Conservation (phyloP, 768 basidiomycete species). For the Gelatoporia subvermispora region DNA sequence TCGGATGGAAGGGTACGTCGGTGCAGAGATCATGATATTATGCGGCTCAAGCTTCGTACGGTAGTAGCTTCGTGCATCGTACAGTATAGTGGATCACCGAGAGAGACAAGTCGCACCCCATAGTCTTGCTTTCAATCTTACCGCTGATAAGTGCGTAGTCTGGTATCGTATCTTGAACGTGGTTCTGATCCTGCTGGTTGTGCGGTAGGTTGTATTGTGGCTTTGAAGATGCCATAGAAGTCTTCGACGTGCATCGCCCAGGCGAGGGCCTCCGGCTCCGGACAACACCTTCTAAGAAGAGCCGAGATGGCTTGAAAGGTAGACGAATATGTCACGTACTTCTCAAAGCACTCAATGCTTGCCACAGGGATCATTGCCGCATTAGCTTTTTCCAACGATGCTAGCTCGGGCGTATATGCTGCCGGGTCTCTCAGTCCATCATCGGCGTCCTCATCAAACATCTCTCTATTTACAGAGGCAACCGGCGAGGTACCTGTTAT, state of each 20-base stretch:
- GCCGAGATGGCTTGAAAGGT: conserved; percentile 87
- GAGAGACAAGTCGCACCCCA: conserved; percentile 89
- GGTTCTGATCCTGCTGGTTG: too few relatives aligned
- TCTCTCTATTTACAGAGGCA: conserved; percentile 63
- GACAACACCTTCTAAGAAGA: conserved; percentile 72
- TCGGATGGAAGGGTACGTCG: conserved; percentile 62
- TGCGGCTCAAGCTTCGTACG: not conserved
- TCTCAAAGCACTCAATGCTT: too few relatives aligned
- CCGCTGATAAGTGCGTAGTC: conserved; percentile 54
- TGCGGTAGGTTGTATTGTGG: conserved; percentile 75
- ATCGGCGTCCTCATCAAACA: conserved; percentile 41
- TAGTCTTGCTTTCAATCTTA: conserved; percentile 70
- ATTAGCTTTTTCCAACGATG: conserved; percentile 67
- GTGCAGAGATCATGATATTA: not conserved
- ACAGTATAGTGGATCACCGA: conserved; percentile 88
- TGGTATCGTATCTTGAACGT: too few relatives aligned
- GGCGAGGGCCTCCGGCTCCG: conserved; percentile 68
- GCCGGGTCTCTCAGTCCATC: conserved; percentile 68
- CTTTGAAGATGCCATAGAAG: conserved; percentile 79
- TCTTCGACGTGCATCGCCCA: conserved; percentile 72
- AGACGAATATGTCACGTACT: not conserved
- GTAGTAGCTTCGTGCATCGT: conserved; percentile 80
- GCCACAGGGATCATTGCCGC: conserved; percentile 80
- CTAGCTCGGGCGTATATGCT: conserved; percentile 59
- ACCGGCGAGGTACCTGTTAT: conserved; percentile 49